Percentiles rank a stretch among this genome's conserved stretches.
Evolutionary conservation across 2,329 filamentous ascomycete genomes (phyloP).

Genomic region (Exophiala bonariae): DNA sequence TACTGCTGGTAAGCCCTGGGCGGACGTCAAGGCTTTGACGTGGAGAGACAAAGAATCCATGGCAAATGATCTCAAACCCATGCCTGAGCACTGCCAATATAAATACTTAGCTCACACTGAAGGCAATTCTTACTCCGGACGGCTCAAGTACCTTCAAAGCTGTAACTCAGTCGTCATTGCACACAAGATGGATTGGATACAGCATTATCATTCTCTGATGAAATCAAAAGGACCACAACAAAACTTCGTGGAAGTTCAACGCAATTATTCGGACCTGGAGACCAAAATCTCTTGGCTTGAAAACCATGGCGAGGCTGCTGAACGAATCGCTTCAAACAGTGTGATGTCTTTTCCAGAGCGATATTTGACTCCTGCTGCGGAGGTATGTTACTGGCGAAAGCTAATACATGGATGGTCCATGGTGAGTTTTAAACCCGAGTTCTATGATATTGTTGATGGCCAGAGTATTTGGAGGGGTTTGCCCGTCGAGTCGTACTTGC

Average conservation of each 20-base stretch:
- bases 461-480: slow-evolving; percentile 35
- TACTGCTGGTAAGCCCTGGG: slow-evolving; percentile 45
- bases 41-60: slow-evolving; percentile 43
- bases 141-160: slow-evolving; percentile 55
- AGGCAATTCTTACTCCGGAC: slow-evolving; percentile 55
- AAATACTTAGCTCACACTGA: slow-evolving; percentile 57
- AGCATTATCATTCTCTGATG: slow-evolving; percentile 51
- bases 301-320: slow-evolving; percentile 44
- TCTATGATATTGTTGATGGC: slow-evolving; percentile 34
- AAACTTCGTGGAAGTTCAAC: slow-evolving; percentile 51
- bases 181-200: slow-evolving; percentile 50
- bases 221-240: slow-evolving; percentile 46
- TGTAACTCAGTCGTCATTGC: slow-evolving; percentile 52
- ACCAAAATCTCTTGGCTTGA: slow-evolving; percentile 45
- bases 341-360: slow-evolving; percentile 51
- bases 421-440: slow-evolving; percentile 43
- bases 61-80: slow-evolving; percentile 45
- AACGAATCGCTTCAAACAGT: slow-evolving; percentile 52
- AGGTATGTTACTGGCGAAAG: slow-evolving; percentile 57
- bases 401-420: slow-evolving; percentile 41
- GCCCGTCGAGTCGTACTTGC: slow-evolving; percentile 43
- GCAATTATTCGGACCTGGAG: slow-evolving; percentile 59
- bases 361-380: slow-evolving; percentile 56
- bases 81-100: slow-evolving; percentile 56
- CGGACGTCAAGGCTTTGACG: slow-evolving; percentile 43